Conservation (phyloP, 768 basidiomycete genomes). For the Serendipita indica region DNA sequence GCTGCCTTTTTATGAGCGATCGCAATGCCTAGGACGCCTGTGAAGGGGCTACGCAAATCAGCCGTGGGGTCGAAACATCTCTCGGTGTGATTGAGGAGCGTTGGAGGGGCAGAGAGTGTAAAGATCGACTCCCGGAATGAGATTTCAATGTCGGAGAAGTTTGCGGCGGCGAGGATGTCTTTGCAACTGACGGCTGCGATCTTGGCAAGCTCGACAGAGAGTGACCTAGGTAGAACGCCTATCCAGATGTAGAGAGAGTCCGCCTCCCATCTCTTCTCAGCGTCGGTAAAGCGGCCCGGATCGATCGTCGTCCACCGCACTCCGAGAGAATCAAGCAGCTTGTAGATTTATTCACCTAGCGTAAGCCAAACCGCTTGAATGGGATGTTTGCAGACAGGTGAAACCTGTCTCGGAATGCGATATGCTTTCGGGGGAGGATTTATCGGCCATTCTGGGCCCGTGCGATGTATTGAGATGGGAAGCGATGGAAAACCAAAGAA, state of each 20-base stretch:
- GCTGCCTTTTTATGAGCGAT: slow-evolving; percentile 21
- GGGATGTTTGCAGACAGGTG: slow-evolving; percentile 21
- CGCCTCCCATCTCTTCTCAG: slow-evolving; percentile 15
- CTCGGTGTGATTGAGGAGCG: too few species aligned
- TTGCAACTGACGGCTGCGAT: slow-evolving; percentile 19
- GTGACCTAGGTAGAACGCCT: slow-evolving; percentile 23
- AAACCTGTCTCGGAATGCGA: slow-evolving; percentile 20
- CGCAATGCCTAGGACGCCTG: slow-evolving; percentile 25
- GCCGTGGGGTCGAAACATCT: slow-evolving; percentile 16
- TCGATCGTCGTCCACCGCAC: slow-evolving; percentile 23
- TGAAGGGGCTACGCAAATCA: slow-evolving; percentile 19
- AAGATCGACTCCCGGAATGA: slow-evolving; percentile 23
- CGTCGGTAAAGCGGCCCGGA: slow-evolving; percentile 22
- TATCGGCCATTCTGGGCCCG: slow-evolving; percentile 20
- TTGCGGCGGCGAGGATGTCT: slow-evolving; percentile 19
- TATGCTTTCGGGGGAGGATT: slow-evolving; percentile 17
- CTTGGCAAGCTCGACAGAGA: slow-evolving; percentile 20
- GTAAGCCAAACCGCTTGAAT: slow-evolving; percentile 19
- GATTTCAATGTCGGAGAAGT: slow-evolving; percentile 24
- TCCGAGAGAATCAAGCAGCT: slow-evolving; percentile 18
- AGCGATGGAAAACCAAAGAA: slow-evolving; percentile 20
- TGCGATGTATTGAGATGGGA: slow-evolving; percentile 21
- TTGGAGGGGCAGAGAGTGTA: slow-evolving; percentile 15
- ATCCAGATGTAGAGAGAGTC: slow-evolving; percentile 18
- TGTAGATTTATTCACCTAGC: slow-evolving; percentile 17